These are phyloP conservation scores for Isoetes taiwanensis DNA, from an alignment of 75 land plant genomes.

Conservation along the genomic window DNA sequence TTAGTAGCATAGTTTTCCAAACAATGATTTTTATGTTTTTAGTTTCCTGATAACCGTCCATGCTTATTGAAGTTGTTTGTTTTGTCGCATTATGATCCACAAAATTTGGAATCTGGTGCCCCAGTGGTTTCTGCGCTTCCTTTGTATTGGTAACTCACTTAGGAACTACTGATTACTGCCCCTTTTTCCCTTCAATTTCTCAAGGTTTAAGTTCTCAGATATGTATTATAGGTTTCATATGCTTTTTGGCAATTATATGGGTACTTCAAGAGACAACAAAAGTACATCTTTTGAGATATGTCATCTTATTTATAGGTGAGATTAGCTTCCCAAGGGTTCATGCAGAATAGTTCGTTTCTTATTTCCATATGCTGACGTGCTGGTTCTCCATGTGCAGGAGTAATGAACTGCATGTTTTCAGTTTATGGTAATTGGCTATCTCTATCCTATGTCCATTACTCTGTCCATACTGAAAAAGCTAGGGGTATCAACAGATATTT, in stretches of 20 bases:
- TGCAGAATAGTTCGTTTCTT: background rate
- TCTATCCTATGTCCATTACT: too few species aligned
- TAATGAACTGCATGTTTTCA: slow-evolving; percentile 97
- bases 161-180: too few species aligned
- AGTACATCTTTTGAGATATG: slow-evolving; percentile 54
- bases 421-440: slow-evolving; percentile 56
- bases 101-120: too few species aligned
- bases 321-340: background rate
- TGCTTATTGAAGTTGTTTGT: too few species aligned
- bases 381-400: slow-evolving; percentile 44
- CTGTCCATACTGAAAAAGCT: too few species aligned
- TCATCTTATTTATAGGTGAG: slow-evolving; percentile 87
- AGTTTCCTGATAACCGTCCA: background rate
- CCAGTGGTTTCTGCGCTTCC: slow-evolving; percentile 96
- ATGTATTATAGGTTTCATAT: slow-evolving; percentile 70
- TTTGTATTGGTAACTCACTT: slow-evolving; percentile 68
- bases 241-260: slow-evolving; percentile 79
- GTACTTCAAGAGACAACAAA: slow-evolving; percentile 65
- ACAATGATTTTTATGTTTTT: background rate
- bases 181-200: too few species aligned
- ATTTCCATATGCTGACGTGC: background rate
- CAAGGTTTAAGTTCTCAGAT: too few species aligned
- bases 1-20: background rate
- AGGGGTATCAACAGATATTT: slow-evolving; percentile 46
- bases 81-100: too few species aligned